phyloP scores from a whole-genome alignment of 1,139 yeast species.

The Lodderomyces parapsilosis region DNA sequence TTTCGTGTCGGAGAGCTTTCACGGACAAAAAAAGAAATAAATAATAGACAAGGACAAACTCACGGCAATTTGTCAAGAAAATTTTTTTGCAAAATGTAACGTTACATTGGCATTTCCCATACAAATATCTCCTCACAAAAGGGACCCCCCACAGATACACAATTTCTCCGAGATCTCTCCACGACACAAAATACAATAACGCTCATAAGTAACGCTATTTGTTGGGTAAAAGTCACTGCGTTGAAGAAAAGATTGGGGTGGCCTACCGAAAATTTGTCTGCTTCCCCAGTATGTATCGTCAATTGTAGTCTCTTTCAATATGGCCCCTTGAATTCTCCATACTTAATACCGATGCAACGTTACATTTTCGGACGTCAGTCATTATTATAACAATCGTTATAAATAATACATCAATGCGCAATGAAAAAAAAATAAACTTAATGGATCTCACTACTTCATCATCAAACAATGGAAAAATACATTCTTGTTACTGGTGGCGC shows the following conservation, averaged over 20 bases:
- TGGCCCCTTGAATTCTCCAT: constrained; percentile 2
- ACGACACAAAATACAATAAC: background rate
- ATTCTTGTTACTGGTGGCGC: constrained; percentile 86
- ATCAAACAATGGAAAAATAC: constrained; percentile 24
- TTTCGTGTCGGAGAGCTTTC: background rate
- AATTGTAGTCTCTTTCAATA: background rate
- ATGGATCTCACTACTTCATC: background rate
- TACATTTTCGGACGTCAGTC: constrained; percentile 4
- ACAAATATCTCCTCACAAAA: constrained; percentile 7
- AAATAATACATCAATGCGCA: background rate
- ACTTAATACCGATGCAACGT: constrained; percentile 7
- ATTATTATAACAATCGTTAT: no score
- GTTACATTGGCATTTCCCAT: constrained; percentile 10
- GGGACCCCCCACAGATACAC: background rate
- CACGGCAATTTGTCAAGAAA: background rate
- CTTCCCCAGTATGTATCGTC: no score
- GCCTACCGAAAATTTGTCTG: no score
- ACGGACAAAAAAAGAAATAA: background rate
- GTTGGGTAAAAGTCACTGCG: no score
- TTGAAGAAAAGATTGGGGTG: no score
- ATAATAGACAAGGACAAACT: no score
- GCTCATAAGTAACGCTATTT: background rate
- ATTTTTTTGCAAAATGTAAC: constrained; percentile 9
- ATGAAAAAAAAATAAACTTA: background rate
- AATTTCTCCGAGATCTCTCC: constrained; percentile 6